Evolutionary conservation across 1,139 yeast genomes (phyloP).

Genomic region (Spathaspora jeffriesii): DNA sequence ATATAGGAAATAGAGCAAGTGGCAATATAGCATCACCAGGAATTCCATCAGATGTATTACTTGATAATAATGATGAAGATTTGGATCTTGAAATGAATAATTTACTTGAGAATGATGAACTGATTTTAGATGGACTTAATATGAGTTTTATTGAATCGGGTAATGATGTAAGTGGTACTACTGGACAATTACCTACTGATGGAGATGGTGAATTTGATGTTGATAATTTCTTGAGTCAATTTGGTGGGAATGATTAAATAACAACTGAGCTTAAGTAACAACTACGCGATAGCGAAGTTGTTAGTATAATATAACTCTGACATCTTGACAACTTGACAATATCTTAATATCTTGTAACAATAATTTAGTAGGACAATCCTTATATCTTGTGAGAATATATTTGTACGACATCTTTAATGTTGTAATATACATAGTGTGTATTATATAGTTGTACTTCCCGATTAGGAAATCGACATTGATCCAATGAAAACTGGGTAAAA

Average conservation of each 20-base stretch:
- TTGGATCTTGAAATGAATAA: constrained; percentile 43
- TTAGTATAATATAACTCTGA: too few species aligned
- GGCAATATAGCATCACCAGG: constrained; percentile 3
- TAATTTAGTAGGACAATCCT: too few species aligned
- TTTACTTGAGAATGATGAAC: constrained; percentile 42
- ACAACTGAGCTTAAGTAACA: too few species aligned
- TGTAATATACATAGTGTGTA: too few species aligned
- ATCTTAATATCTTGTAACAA: too few species aligned
- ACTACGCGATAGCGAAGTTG: too few species aligned
- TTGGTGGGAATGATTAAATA: constrained; percentile 35
- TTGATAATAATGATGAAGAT: constrained; percentile 12
- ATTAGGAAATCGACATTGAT: constrained; percentile 29
- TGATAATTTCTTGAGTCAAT: constrained; percentile 47
- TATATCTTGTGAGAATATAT: too few species aligned
- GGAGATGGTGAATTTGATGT: constrained; percentile 45
- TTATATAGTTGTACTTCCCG: constrained; percentile 18
- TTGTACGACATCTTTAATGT: too few species aligned
- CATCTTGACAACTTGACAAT: too few species aligned
- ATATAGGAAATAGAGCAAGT: constrained; percentile 8
- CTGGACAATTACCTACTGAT: constrained; percentile 10
- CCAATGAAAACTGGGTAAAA: constrained; percentile 25
- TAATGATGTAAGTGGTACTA: constrained; percentile 22
- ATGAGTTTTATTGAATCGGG: constrained; percentile 44
- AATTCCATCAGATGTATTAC: background rate
- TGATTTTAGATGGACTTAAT: constrained; percentile 45